Evolutionary conservation across 148 eudicot species (phyloP).

Genomic region (Rhododendron vialii): DNA sequence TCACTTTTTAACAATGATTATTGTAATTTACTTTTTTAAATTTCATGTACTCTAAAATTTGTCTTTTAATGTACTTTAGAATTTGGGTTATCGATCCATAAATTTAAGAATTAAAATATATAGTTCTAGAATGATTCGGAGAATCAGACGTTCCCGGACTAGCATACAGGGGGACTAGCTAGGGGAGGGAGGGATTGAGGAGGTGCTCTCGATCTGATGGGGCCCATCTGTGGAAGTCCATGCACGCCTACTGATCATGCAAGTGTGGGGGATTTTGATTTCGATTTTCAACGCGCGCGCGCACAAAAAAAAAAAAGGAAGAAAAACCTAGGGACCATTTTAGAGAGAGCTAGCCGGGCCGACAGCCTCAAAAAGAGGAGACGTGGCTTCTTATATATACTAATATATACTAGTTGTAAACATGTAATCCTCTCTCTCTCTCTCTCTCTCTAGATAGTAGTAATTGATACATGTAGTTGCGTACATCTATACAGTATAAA

Average conservation of each 20-base stretch:
- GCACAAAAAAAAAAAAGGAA: no score
- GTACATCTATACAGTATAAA: no score
- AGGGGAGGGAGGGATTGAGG: no score
- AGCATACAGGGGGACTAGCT: no score
- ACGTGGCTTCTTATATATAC: slow-evolving; percentile 18
- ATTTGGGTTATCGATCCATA: neutral
- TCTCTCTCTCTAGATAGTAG: no score
- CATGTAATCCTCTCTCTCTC: no score
- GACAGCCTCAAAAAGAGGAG: slow-evolving; percentile 14
- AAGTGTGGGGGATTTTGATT: neutral
- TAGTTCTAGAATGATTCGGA: no score
- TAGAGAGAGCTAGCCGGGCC: slow-evolving; percentile 2
- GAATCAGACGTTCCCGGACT: no score
- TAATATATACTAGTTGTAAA: neutral
- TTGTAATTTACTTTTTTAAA: neutral
- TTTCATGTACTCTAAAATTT: no score
- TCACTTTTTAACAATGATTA: no score
- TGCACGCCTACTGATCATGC: neutral
- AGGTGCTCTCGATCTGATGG: neutral
- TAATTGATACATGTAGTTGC: no score
- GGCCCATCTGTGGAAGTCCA: neutral
- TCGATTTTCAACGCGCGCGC: neutral
- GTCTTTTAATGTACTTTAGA: neutral
- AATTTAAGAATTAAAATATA: no score
- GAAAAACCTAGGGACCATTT: slow-evolving; percentile 6